Percentiles rank a stretch among this genome's conserved stretches.
Evolutionary conservation across 768 basidiomycete species (phyloP).

Genomic region (Trametes coccinea): DNA sequence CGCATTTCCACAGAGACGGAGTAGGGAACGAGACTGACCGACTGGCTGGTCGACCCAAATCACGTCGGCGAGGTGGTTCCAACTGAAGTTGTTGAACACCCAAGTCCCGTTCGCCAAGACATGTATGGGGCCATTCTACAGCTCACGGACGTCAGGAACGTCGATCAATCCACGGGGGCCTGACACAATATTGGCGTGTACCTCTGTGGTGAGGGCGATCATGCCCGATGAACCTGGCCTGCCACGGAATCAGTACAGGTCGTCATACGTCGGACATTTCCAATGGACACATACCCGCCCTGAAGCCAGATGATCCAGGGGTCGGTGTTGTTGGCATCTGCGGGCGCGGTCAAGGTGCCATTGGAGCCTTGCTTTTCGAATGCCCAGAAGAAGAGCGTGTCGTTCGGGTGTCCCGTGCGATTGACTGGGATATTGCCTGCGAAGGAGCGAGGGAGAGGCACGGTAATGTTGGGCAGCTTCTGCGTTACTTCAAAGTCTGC

Average conservation of each 20-base stretch:
- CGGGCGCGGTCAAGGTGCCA: conserved; percentile 46
- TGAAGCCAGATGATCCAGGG: conserved; percentile 80
- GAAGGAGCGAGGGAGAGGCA: conserved; percentile 27
- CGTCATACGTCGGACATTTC: background rate
- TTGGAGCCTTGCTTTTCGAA: conserved; percentile 30
- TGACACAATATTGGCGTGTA: conserved; percentile 14
- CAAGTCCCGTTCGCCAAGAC: conserved; percentile 52
- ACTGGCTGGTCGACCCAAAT: conserved; percentile 77
- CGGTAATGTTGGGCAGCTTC: conserved; percentile 33
- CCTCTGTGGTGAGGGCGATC: conserved; percentile 61
- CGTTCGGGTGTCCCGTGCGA: conserved; percentile 31
- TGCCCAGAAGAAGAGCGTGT: conserved; percentile 37
- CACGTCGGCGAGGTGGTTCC: conserved; percentile 62
- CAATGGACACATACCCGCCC: conserved; percentile 50
- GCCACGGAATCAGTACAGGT: background rate
- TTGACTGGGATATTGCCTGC: conserved; percentile 35
- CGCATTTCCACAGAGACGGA: background rate
- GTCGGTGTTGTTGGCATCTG: conserved; percentile 38
- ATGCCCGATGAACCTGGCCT: conserved; percentile 72
- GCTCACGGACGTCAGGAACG: background rate
- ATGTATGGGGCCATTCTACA: conserved; percentile 67
- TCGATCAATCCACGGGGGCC: background rate
- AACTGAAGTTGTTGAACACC: conserved; percentile 53
- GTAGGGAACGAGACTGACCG: conserved; percentile 20
- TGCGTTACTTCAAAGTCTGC: conserved; percentile 33